Conservation (phyloP, 2,329 filamentous ascomycete genomes). For the Cladosporium velox region DNA sequence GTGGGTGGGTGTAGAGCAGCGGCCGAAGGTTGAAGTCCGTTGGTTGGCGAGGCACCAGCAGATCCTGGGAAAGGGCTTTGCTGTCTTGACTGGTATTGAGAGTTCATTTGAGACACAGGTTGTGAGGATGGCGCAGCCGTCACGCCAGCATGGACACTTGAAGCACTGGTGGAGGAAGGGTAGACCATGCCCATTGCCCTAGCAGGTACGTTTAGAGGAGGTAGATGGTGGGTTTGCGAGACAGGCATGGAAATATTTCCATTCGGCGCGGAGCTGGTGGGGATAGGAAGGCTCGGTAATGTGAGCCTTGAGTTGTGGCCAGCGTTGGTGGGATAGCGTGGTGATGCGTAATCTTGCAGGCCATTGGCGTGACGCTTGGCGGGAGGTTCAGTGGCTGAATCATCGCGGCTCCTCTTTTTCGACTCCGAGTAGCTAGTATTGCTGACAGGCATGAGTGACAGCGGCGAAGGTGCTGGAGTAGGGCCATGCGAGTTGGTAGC, state of each 20-base stretch:
- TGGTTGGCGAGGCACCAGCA: conserved; percentile 67
- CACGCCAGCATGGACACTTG: conserved; percentile 12
- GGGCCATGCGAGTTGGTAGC: conserved; percentile 36
- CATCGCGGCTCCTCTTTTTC: conserved; percentile 63
- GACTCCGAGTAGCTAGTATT: conserved; percentile 3
- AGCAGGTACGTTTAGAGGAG: conserved; percentile 62
- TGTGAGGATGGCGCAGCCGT: conserved; percentile 29
- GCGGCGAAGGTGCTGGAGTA: conserved; percentile 48
- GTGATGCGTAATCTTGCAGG: conserved; percentile 33
- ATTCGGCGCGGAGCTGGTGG: conserved; percentile 45
- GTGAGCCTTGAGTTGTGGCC: conserved; percentile 58
- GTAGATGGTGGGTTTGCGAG: conserved; percentile 52
- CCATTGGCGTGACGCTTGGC: conserved; percentile 50
- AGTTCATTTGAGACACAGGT: conserved; percentile 26
- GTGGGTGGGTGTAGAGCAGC: conserved; percentile 54
- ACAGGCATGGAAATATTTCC: conserved; percentile 1
- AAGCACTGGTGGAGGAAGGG: conserved; percentile 57
- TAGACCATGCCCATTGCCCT: conserved; percentile 74
- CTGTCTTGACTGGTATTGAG: conserved; percentile 48
- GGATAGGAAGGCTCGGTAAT: conserved; percentile 69
- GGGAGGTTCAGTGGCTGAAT: conserved; percentile 56
- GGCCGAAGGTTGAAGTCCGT: conserved; percentile 58
- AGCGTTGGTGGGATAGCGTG: conserved; percentile 39
- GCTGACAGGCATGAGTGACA: conserved; percentile 44
- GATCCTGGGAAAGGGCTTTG: conserved; percentile 57